A percentile compares a stretch with the other conserved stretches of the same genome.
phyloP scores from a whole-genome alignment of 2,329 filamentous ascomycete species.

The Diaporthe sp. region DNA sequence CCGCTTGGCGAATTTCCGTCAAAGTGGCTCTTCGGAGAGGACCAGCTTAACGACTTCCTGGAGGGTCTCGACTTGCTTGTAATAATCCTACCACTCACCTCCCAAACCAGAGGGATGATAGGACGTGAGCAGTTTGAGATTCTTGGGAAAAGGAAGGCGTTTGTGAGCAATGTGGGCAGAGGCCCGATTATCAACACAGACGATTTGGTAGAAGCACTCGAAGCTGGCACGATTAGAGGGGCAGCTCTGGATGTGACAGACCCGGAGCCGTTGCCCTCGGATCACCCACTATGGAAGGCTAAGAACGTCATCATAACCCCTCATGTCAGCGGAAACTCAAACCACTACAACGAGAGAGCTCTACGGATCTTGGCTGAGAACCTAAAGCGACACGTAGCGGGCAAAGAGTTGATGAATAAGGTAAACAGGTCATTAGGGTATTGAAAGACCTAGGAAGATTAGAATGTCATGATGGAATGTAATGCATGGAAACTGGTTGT shows the following conservation, averaged over 20 bases:
- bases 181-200: conserved; percentile 52
- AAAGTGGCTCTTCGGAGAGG: conserved; percentile 53
- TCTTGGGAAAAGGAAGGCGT: conserved; percentile 54
- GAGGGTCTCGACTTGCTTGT: conserved; percentile 55
- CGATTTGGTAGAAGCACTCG: conserved; percentile 66
- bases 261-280: conserved; percentile 72
- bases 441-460: no score
- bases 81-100: conserved; percentile 53
- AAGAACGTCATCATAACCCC: conserved; percentile 67
- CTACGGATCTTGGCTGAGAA: no score
- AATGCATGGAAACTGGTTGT: no score
- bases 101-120: conserved; percentile 52
- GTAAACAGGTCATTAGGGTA: no score
- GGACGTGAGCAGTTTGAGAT: conserved; percentile 51
- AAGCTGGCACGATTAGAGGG: conserved; percentile 53
- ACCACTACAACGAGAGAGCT: no score
- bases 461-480: no score
- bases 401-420: no score
- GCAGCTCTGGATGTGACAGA: conserved; percentile 78
- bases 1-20: conserved; percentile 52
- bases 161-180: conserved; percentile 73
- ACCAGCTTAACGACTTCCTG: conserved; percentile 52
- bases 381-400: no score
- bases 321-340: no score
- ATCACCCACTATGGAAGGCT: conserved; percentile 71